phyloP scores from a whole-genome alignment of 192 early-diverging fungal genomes.

The Podila epigama region DNA sequence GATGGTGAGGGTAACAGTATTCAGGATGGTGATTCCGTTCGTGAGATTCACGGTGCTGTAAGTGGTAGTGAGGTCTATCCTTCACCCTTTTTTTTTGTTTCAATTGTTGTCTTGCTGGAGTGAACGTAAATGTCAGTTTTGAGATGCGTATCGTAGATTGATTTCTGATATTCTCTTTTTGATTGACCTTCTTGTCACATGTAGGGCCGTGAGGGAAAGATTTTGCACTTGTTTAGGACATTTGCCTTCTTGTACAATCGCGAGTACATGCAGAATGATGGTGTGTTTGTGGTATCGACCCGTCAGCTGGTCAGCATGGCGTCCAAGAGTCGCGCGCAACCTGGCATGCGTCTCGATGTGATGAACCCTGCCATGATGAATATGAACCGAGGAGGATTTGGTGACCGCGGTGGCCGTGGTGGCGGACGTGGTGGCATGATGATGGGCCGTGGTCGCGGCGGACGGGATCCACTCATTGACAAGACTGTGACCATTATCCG shows the following conservation, averaged over 20 bases:
- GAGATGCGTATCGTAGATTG: too few species aligned
- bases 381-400: constrained; percentile 44
- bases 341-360: constrained; percentile 48
- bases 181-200: background rate
- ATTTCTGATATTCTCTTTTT: background rate
- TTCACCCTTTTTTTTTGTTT: too few species aligned
- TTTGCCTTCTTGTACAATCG: constrained; percentile 83
- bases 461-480: constrained; percentile 65
- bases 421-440: constrained; percentile 46
- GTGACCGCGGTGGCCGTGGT: constrained; percentile 57
- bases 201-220: constrained; percentile 66
- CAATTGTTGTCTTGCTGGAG: too few species aligned
- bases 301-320: constrained; percentile 68
- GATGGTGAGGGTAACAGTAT: constrained; percentile 61
- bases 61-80: too few species aligned
- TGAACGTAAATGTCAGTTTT: too few species aligned
- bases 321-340: constrained; percentile 47
- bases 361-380: constrained; percentile 53
- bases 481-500: constrained; percentile 84
- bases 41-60: constrained; percentile 70
- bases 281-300: constrained; percentile 77
- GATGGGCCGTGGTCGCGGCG: constrained; percentile 60
- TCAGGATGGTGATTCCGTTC: constrained; percentile 76
- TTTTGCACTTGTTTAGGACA: constrained; percentile 84
- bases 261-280: constrained; percentile 75